A percentile compares a stretch with the other conserved stretches of the same genome.
Evolutionary conservation across 768 basidiomycete genomes (phyloP).

Genomic region (Hydnum rufescens): DNA sequence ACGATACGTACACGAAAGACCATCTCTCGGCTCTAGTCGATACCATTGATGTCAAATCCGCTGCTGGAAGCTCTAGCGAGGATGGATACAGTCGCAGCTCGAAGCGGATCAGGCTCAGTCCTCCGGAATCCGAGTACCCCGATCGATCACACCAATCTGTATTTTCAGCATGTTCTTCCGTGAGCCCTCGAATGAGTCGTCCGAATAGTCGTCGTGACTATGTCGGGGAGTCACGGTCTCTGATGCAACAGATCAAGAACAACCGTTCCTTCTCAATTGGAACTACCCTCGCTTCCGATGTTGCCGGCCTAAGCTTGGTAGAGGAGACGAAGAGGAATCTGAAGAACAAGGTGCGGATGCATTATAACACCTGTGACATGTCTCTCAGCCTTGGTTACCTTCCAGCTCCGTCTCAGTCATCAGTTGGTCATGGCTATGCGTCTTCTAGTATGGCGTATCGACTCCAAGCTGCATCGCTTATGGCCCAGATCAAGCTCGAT

Average conservation of each 20-base stretch:
- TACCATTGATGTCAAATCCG: slow-evolving; percentile 45
- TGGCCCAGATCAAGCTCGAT: slow-evolving; percentile 54
- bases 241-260: slow-evolving; percentile 66
- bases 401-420: too few species aligned
- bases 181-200: background rate
- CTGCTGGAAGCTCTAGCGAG: slow-evolving; percentile 5
- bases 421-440: too few species aligned
- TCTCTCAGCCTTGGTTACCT: too few species aligned
- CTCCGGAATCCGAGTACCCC: slow-evolving; percentile 32
- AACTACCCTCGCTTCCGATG: slow-evolving; percentile 18
- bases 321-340: background rate
- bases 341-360: background rate
- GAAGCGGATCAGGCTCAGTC: slow-evolving; percentile 65
- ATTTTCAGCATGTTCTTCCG: background rate
- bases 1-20: slow-evolving; percentile 90
- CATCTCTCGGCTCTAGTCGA: slow-evolving; percentile 89
- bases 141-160: background rate
- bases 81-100: slow-evolving; percentile 27
- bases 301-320: background rate
- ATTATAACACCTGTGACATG: too few species aligned
- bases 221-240: slow-evolving; percentile 51
- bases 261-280: slow-evolving; percentile 44
- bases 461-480: slow-evolving; percentile 54
- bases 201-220: slow-evolving; percentile 27
- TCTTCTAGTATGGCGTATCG: slow-evolving; percentile 26